Evolutionary conservation across 345 rosid genomes (phyloP).

Genomic region (Eucalyptus cloeziana): DNA sequence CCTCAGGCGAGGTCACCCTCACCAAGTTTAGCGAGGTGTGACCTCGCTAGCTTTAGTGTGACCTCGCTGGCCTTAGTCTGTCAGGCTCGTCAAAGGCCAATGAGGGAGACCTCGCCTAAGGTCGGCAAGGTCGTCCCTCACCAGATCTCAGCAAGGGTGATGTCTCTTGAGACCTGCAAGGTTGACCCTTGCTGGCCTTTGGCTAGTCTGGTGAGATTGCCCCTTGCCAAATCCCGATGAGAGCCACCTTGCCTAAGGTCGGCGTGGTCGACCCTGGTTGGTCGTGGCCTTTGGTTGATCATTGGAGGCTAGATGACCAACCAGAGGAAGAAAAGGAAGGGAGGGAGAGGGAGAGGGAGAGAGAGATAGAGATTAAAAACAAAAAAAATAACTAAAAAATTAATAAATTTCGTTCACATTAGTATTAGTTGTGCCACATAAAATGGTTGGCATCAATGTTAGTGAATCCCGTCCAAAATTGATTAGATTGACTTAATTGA

Average conservation of each 20-base stretch:
- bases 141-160: rapidly evolving
- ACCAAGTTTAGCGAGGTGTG: too few relatives aligned
- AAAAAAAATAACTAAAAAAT: too few relatives aligned
- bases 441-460: rapidly evolving
- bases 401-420: rapidly evolving
- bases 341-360: rapidly evolving
- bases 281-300: too few relatives aligned
- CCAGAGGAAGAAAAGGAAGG: too few relatives aligned
- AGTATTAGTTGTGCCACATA: rapidly evolving
- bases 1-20: rapidly evolving
- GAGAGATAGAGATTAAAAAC: too few relatives aligned
- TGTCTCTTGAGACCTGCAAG: rapidly evolving
- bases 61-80: rapidly evolving
- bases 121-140: rapidly evolving
- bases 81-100: too few relatives aligned
- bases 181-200: too few relatives aligned
- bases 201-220: rapidly evolving
- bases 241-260: too few relatives aligned
- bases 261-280: rapidly evolving
- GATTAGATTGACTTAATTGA: rapidly evolving
- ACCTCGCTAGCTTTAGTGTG: rapidly evolving
- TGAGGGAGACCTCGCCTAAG: too few relatives aligned
- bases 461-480: rapidly evolving
- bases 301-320: too few relatives aligned
- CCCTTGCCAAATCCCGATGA: rapidly evolving